Evolutionary conservation across 495 filamentous ascomycete genomes (phyloP).

Genomic region (Amphirosellinia nigrospora): DNA sequence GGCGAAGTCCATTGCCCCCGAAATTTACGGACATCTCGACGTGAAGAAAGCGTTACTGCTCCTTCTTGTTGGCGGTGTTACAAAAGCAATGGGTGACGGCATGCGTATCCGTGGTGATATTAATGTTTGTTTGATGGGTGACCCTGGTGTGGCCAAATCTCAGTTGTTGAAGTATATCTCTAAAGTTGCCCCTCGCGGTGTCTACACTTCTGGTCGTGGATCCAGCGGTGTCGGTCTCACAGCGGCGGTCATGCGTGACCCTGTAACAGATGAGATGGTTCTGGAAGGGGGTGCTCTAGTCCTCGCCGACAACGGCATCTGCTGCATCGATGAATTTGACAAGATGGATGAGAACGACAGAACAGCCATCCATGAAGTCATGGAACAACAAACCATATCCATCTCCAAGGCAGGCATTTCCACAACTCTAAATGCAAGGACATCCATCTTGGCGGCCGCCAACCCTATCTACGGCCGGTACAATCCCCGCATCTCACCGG

Average conservation of each 20-base stretch:
- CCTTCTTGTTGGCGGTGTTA: conserved; percentile 93
- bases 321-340: conserved; percentile 99
- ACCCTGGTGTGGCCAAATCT: conserved; percentile 98
- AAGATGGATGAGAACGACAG: conserved; percentile 98
- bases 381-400: conserved; percentile 99
- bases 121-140: conserved; percentile 98
- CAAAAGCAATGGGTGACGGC: conserved; percentile 95
- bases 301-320: conserved; percentile 96
- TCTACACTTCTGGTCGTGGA: conserved; percentile 96
- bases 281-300: conserved; percentile 96
- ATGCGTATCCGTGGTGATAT: conserved; percentile 99
- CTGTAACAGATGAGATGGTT: conserved; percentile 98
- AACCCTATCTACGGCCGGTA: conserved; percentile 98
- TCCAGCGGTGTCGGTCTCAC: conserved; percentile 97
- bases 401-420: conserved; percentile 98
- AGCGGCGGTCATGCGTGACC: conserved; percentile 97
- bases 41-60: conserved; percentile 97
- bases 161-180: conserved; percentile 97
- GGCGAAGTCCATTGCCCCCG: conserved; percentile 92
- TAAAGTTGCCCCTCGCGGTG: conserved; percentile 94
- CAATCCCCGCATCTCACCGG: conserved; percentile 93
- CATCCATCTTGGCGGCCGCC: conserved; percentile 95
- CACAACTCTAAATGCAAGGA: conserved; percentile 93
- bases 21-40: conserved; percentile 95
- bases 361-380: conserved; percentile 98